Percentiles rank a stretch among this genome's conserved stretches.
Evolutionary conservation across 2,329 filamentous ascomycete species (phyloP).

Genomic region (Penicillium sp.): DNA sequence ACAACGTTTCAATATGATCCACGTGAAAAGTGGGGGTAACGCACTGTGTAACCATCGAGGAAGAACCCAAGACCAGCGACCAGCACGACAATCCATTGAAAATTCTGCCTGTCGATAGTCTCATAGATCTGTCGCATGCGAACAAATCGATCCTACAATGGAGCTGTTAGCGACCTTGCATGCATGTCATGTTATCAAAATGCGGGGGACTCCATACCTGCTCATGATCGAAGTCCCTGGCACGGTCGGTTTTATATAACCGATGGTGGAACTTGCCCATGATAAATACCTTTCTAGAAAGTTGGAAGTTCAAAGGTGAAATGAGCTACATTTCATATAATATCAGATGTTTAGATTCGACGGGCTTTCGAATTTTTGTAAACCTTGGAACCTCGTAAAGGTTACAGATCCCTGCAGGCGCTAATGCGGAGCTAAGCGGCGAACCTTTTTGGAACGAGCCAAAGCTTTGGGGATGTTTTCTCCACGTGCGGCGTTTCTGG

Average conservation of each 20-base stretch:
- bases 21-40: not conserved
- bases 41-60: slow-evolving; percentile 46
- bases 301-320: not conserved
- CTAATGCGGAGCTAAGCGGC: slow-evolving; percentile 2
- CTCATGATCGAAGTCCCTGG: slow-evolving; percentile 45
- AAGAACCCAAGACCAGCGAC: slow-evolving; percentile 52
- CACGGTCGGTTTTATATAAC: slow-evolving; percentile 45
- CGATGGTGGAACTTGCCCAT: slow-evolving; percentile 38
- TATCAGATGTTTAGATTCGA: not conserved
- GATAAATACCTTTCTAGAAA: not conserved
- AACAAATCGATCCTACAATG: slow-evolving; percentile 39
- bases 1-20: not conserved
- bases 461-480: slow-evolving; percentile 5
- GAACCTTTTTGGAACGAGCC: not conserved
- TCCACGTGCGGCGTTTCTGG: slow-evolving; percentile 17
- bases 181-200: not conserved
- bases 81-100: slow-evolving; percentile 44
- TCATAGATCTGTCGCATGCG: slow-evolving; percentile 46
- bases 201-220: slow-evolving; percentile 24
- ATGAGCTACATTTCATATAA: not conserved
- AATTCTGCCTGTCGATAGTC: slow-evolving; percentile 44
- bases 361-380: not conserved
- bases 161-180: not conserved
- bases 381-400: not conserved
- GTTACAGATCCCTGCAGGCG: not conserved